phyloP scores from a whole-genome alignment of 1,284 basidiomycete species.

The Cystobasidium pallidum region DNA sequence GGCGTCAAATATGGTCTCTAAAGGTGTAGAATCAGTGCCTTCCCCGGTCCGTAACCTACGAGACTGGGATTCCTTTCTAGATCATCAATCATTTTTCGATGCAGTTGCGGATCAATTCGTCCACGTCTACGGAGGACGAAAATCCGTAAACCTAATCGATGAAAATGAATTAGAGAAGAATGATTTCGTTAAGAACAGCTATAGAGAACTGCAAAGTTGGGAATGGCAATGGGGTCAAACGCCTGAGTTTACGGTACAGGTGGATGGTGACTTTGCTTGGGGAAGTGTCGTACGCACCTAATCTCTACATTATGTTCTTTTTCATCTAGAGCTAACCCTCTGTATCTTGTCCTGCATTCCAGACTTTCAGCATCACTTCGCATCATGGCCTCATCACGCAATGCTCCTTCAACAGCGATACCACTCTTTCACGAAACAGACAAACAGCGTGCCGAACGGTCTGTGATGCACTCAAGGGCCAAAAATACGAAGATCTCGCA shows the following conservation, averaged over 20 bases:
- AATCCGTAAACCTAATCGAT: constrained; percentile 60
- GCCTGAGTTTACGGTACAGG: constrained; percentile 74
- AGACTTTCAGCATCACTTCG: constrained; percentile 58
- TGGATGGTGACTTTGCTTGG: constrained; percentile 50
- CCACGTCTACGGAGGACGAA: constrained; percentile 62
- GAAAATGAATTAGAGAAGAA: constrained; percentile 62
- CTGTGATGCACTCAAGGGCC: constrained; percentile 43
- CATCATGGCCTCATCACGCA: constrained; percentile 60
- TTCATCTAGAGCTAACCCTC: no score
- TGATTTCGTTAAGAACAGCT: constrained; percentile 65
- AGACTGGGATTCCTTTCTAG: constrained; percentile 61
- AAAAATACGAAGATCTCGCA: constrained; percentile 49
- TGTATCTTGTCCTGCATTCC: no score
- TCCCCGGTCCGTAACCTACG: constrained; percentile 86
- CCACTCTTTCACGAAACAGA: constrained; percentile 18
- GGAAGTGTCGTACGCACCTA: constrained; percentile 44
- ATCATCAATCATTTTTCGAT: constrained; percentile 71
- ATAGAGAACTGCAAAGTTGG: constrained; percentile 83
- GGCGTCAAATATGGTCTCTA: constrained; percentile 66
- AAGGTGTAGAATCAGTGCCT: constrained; percentile 85
- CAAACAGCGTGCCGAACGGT: constrained; percentile 19
- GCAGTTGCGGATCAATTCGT: constrained; percentile 75
- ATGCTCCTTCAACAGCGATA: constrained; percentile 17
- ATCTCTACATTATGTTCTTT: no score
- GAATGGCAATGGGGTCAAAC: constrained; percentile 93